Percentiles rank a stretch among this genome's conserved stretches.
Conservation (phyloP, 257 asterid genomes). For the Eustoma russellianum region DNA sequence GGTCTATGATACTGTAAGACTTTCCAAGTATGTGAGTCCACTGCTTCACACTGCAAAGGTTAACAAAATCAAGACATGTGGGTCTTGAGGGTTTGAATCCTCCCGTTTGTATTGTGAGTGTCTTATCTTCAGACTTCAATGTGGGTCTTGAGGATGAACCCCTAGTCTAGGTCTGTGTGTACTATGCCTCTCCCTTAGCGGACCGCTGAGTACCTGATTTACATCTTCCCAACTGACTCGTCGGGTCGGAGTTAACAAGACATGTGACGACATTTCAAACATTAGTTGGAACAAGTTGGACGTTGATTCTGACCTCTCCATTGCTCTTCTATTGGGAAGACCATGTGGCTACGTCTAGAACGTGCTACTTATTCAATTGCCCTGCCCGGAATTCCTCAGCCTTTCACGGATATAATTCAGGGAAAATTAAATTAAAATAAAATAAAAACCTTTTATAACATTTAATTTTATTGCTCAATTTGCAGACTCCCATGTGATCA, state of each 20-base stretch:
- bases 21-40: no score
- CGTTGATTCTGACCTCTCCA: slow-evolving; percentile 9
- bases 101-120: no score
- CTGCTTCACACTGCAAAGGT: not conserved
- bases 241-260: no score
- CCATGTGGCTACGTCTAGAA: slow-evolving; percentile 17
- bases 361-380: slow-evolving; percentile 25
- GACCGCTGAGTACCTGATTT: no score
- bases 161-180: no score
- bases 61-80: not conserved
- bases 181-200: no score
- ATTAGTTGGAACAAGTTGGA: slow-evolving; percentile 3
- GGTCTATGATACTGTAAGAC: no score
- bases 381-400: slow-evolving; percentile 9
- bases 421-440: not conserved
- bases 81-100: no score
- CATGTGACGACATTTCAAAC: no score
- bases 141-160: no score
- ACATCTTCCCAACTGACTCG: no score
- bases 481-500: slow-evolving; percentile 26
- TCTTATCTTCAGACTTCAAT: no score
- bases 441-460: not conserved
- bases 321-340: slow-evolving; percentile 11
- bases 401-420: not conserved
- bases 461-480: not conserved